Conservation (phyloP, 106 monocot species). For the Gastrodia elata region DNA sequence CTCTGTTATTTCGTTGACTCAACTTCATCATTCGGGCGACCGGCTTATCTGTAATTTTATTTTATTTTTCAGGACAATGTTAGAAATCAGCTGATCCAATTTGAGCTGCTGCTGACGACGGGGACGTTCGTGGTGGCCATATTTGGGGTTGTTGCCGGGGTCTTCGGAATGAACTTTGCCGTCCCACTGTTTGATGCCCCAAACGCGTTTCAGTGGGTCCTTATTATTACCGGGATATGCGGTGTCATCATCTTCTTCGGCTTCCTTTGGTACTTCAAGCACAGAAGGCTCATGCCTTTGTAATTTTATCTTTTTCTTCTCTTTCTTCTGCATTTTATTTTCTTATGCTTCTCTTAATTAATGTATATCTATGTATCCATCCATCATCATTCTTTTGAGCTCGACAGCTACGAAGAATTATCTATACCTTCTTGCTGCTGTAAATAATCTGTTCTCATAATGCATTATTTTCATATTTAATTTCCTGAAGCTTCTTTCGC, state of each 20-base stretch:
- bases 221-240: conserved; percentile 45
- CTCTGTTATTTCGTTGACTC: too few species aligned
- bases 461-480: neutral
- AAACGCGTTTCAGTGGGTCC: conserved; percentile 66
- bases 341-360: too few species aligned
- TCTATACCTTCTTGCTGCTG: conserved; percentile 3
- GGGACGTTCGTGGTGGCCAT: conserved; percentile 78
- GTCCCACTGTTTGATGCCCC: conserved; percentile 52
- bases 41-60: neutral
- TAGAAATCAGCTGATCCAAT: conserved; percentile 86
- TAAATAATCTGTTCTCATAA: conserved; percentile 2
- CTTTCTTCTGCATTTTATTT: too few species aligned
- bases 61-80: conserved; percentile 63
- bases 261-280: conserved; percentile 82
- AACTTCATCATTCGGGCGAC: too few species aligned
- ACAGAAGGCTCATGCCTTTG: conserved; percentile 70
- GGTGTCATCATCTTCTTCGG: conserved; percentile 58
- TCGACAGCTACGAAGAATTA: neutral
- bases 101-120: conserved; percentile 70
- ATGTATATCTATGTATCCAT: neutral
- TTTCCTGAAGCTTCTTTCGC: neutral
- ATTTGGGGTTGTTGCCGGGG: conserved; percentile 67
- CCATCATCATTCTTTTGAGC: conserved; percentile 7
- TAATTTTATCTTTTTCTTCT: conserved; percentile 11
- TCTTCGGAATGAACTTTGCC: conserved; percentile 87